Evolutionary conservation across 306 rosid genomes (phyloP), one percentile per base, ranked within the genome.

Genomic region (Sechiopsis laciniata): DNA sequence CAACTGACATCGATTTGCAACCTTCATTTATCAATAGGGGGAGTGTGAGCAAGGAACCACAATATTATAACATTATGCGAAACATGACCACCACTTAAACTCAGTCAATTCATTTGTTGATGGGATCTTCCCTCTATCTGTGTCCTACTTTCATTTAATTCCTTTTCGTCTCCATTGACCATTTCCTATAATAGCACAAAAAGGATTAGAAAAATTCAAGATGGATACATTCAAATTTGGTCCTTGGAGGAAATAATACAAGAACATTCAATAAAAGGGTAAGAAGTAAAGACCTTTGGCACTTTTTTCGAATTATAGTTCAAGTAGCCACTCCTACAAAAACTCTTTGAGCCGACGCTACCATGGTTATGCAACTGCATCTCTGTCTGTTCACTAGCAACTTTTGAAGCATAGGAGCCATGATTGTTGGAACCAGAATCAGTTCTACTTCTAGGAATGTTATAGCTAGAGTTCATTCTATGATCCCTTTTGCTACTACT

Each of bases 361-460:
- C 84, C 88, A 53, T 74, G 78, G 75, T 85, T 82, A 63, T 75
- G 78, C 65, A 45, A 55, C 68, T 55, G 61, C 46, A 72, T 58
- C n/a, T 83, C 79, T 55, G 78, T 71, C 52, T 74, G 87, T 79
- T 88, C 85, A 65, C 72, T 85, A 11, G 70, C 59, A 67, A 83
- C 21, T 76, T 84, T 83, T 71, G 82, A 86, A 80, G 86, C 83
- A 79, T 74, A 75, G 71, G 81, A 82, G 75, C 89, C 90, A 57
- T 77, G 86, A 22, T 75, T 84, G 81, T 81, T 84, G 37, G 88
- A 77, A 76, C 81, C 75, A 66, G 88, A 83, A 78, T 88, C 88
- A 35, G 86, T 79, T 78, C 82, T 57, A 80, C 79, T 81, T 40
- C 87, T 83, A 76, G 84, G 92, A 75, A 79, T 53, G 55, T 82